Percentiles rank a stretch among this genome's conserved stretches.
Conservation (phyloP, 441 rosid genomes). For the Pelargonium cotyledonis region DNA sequence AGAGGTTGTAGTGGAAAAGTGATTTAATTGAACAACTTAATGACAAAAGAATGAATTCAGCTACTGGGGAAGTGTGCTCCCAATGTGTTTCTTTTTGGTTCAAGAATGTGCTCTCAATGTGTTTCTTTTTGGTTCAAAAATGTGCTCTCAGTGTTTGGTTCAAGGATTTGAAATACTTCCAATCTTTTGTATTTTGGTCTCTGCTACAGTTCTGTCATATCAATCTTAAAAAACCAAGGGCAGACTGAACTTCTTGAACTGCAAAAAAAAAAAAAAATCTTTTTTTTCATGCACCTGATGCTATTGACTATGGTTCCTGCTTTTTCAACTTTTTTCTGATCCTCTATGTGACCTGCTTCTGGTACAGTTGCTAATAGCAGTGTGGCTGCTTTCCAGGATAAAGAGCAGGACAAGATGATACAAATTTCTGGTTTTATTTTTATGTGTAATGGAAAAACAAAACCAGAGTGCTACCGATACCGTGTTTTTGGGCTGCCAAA, state of each 20-base stretch:
- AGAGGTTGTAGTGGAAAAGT: not conserved
- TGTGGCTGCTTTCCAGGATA: not conserved
- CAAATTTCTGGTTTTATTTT: conserved; percentile 24
- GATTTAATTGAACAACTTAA: too few relatives aligned
- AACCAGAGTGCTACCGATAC: conserved; percentile 27
- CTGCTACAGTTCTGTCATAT: not conserved
- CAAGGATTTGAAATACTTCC: not conserved
- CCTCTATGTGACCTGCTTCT: not conserved
- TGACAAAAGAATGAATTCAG: too few relatives aligned
- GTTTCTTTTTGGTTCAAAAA: too few relatives aligned
- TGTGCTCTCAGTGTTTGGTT: too few relatives aligned
- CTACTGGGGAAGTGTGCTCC: too few relatives aligned
- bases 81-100: too few relatives aligned
- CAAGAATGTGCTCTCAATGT: too few relatives aligned
- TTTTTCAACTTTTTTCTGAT: not conserved
- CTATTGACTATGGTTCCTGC: not conserved
- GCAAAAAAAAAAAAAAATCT: not conserved
- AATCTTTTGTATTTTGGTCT: not conserved
- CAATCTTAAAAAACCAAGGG: not conserved
- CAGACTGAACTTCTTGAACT: not conserved
- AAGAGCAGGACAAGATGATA: conserved; percentile 3
- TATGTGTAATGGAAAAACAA: conserved; percentile 27
- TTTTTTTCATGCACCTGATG: not conserved
- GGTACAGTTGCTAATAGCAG: not conserved
- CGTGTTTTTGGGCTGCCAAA: conserved; percentile 34